Evolutionary conservation across 345 rosid genomes (phyloP).

Genomic region (Dipteronia sinensis): DNA sequence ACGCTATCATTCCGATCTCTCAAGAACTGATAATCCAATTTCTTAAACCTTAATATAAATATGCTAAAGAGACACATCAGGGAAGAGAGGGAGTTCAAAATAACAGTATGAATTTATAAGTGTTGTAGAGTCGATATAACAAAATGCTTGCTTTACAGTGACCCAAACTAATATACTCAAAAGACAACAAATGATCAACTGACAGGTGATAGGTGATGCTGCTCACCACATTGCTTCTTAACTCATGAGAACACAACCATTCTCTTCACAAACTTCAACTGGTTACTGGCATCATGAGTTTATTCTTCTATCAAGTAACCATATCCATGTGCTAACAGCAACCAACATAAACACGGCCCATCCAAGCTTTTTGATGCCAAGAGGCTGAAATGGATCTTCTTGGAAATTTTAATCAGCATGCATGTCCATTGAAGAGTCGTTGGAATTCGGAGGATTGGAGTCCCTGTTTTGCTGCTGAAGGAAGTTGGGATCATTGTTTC

Average conservation of each 20-base stretch:
- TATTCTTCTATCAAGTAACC: constrained; percentile 35
- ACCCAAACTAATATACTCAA: constrained; percentile 15
- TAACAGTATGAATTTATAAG: constrained; percentile 5
- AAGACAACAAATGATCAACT: constrained; percentile 1
- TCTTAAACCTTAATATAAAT: not conserved
- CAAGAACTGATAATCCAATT: no score
- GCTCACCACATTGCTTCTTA: constrained; percentile 22
- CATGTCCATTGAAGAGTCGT: constrained; percentile 91
- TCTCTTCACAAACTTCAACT: constrained; percentile 37
- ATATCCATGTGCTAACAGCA: constrained; percentile 22
- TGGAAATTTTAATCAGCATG: constrained; percentile 51
- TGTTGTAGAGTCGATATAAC: constrained; percentile 20
- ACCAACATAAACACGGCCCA: constrained; percentile 12
- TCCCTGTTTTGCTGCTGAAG: constrained; percentile 63
- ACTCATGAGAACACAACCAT: constrained; percentile 30
- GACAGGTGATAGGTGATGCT: constrained; percentile 24
- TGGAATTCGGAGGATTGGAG: constrained; percentile 59
- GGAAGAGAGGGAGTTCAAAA: not conserved
- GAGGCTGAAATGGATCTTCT: constrained; percentile 17
- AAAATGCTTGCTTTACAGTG: constrained; percentile 33
- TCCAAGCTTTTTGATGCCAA: constrained; percentile 17
- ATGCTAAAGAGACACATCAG: not conserved
- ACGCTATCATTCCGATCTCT: no score
- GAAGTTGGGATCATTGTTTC: constrained; percentile 46
- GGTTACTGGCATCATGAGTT: constrained; percentile 28